Evolutionary conservation across 768 basidiomycete species (phyloP), one percentile per base, ranked within the genome.

Genomic region (Mrakia hoshinonis): DNA sequence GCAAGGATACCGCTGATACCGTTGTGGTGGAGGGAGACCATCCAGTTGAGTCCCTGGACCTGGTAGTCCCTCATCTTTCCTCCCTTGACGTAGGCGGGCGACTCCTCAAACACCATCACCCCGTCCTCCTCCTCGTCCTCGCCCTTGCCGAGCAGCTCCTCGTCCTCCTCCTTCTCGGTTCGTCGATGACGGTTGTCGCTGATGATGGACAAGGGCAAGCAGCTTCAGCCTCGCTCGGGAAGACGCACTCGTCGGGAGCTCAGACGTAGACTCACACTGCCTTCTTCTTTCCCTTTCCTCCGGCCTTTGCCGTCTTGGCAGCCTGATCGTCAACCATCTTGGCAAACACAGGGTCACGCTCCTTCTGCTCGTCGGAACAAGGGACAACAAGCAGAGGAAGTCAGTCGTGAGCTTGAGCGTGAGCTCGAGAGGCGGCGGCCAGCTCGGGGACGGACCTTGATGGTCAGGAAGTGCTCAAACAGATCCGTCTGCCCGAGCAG

Each of bases 111-210:
- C 4, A 97, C 92, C 74, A 87, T 91, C 39, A 74, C 65, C n/a
- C 34, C 69, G 0, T 94, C 90, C 73, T 93, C 89, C 75, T 96
- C 92, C 74, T 90, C 91, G 70, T 87, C 89, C 11, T 85, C 86
- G 22, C 85, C 89, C 47, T 87, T 83, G 91, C 90, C 9, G 51
- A 98, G 80, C 76, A 99, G 76, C 80, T 99, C 95, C 74, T 95
- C 93, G 68, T 98, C 96, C 79, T 98, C 96, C 77, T 99, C 96
- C 80, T 96, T 96, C 80, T 99, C 96, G 0, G 91, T 93, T 79
- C 93, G 96, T 67, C 95, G 86, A 77, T 93, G 92, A 12, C 94
- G 88, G 34, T 87, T 85, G 74, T 90, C 91, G 67, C 89, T 92
- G 75, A 18, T 70, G 60, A 12, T 22, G 3, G 49, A 9, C 18